A percentile compares a stretch with the other conserved stretches of the same genome.
Evolutionary conservation across 2,329 filamentous ascomycete genomes (phyloP).

Genomic region (Aspergillus persii): DNA sequence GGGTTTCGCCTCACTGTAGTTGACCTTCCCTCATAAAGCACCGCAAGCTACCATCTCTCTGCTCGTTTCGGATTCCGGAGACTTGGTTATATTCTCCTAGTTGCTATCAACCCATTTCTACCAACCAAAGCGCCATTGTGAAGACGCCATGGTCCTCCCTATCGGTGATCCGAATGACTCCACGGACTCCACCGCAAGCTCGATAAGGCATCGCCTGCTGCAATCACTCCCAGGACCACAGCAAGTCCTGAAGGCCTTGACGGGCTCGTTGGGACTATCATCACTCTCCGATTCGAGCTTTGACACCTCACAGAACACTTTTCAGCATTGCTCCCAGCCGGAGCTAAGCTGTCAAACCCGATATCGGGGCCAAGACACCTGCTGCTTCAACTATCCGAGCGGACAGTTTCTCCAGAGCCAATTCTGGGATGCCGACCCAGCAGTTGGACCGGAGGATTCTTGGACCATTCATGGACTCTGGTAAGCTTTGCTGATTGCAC

Average conservation of each 20-base stretch:
- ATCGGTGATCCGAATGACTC: slow-evolving; percentile 8
- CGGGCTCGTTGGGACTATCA: slow-evolving; percentile 30
- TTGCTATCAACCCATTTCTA: neutral
- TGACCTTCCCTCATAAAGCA: neutral
- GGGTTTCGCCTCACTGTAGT: neutral
- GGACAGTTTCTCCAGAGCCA: slow-evolving; percentile 72
- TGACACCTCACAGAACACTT: slow-evolving; percentile 10
- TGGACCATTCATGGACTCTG: slow-evolving; percentile 75
- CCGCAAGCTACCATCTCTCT: neutral
- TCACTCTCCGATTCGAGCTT: slow-evolving; percentile 16
- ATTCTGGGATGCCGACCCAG: slow-evolving; percentile 70
- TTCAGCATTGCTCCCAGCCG: slow-evolving; percentile 31
- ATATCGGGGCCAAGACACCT: slow-evolving; percentile 60
- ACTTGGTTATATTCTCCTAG: neutral
- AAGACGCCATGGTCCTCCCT: neutral
- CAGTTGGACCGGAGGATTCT: slow-evolving; percentile 63
- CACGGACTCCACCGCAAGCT: slow-evolving; percentile 7
- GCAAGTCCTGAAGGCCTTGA: slow-evolving; percentile 32
- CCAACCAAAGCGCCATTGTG: neutral
- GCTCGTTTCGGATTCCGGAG: neutral
- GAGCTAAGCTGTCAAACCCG: slow-evolving; percentile 64
- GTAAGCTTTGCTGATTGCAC: slow-evolving; percentile 32
- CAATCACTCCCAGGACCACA: slow-evolving; percentile 34
- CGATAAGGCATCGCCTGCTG: slow-evolving; percentile 12
- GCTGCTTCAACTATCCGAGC: slow-evolving; percentile 72